A percentile compares a stretch with the other conserved stretches of the same genome.
These are phyloP conservation scores for Penicillium coffeae DNA, from an alignment of 495 filamentous ascomycete genomes.

Conservation along the genomic window DNA sequence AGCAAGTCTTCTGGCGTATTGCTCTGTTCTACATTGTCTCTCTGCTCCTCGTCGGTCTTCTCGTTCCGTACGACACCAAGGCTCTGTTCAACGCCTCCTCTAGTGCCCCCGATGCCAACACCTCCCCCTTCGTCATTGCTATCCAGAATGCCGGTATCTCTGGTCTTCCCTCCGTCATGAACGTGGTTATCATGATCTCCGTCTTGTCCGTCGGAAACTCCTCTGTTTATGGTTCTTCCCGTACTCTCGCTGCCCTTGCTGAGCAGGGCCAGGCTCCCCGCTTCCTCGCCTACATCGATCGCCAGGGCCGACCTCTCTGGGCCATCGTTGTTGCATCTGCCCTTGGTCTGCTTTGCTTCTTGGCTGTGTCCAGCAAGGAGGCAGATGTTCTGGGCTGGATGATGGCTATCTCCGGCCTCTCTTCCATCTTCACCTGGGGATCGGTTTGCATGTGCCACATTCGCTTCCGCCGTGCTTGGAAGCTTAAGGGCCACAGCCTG, in stretches of 20 bases:
- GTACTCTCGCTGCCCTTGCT: slow-evolving; percentile 80
- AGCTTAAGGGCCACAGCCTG: slow-evolving; percentile 60
- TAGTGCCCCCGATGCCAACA: slow-evolving; percentile 61
- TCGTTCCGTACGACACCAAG: slow-evolving; percentile 65
- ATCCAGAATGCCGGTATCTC: slow-evolving; percentile 76
- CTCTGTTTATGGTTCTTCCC: slow-evolving; percentile 79
- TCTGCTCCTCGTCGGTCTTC: slow-evolving; percentile 66
- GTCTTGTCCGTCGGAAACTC: slow-evolving; percentile 87
- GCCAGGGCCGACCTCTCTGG: slow-evolving; percentile 72
- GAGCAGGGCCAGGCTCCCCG: slow-evolving; percentile 79
- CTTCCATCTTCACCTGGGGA: slow-evolving; percentile 90
- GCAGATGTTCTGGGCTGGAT: slow-evolving; percentile 77
- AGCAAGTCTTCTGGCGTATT: slow-evolving; percentile 96
- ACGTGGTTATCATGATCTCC: slow-evolving; percentile 82
- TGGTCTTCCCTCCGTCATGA: slow-evolving; percentile 79
- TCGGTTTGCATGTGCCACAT: slow-evolving; percentile 87
- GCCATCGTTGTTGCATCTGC: slow-evolving; percentile 64
- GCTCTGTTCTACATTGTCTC: slow-evolving; percentile 80
- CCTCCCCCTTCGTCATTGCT: slow-evolving; percentile 87
- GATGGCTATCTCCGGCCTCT: slow-evolving; percentile 82
- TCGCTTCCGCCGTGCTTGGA: slow-evolving; percentile 83
- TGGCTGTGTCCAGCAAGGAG: slow-evolving; percentile 64
- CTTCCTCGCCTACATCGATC: slow-evolving; percentile 78
- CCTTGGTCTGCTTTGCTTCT: slow-evolving; percentile 74
- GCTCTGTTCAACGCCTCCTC: slow-evolving; percentile 54